These are phyloP conservation scores for Phyllosticta citrichinensis DNA, from an alignment of 2,329 filamentous ascomycete species.

Conservation along the genomic window DNA sequence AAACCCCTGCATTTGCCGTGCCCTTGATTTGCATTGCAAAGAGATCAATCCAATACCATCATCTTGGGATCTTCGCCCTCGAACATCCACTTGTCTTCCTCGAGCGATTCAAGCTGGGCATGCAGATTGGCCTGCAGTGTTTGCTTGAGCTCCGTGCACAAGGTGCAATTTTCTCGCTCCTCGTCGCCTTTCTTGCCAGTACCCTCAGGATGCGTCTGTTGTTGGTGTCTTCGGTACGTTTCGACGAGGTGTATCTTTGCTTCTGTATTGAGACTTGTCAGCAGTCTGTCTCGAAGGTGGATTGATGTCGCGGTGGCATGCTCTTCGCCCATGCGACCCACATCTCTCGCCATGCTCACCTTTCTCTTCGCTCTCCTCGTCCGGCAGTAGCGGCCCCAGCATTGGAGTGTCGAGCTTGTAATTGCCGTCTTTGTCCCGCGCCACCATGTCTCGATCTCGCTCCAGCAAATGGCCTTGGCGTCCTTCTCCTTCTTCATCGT, in stretches of 20 bases:
- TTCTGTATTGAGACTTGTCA: conserved; percentile 15
- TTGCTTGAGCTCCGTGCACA: conserved; percentile 33
- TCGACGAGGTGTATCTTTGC: conserved; percentile 25
- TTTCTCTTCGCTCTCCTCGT: conserved; percentile 23
- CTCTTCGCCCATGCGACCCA: not conserved
- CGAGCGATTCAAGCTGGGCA: conserved; percentile 61
- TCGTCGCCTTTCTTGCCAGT: not conserved
- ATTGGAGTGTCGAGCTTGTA: conserved; percentile 4
- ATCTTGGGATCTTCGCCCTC: conserved; percentile 51
- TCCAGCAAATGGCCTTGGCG: conserved; percentile 11
- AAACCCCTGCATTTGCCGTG: not conserved
- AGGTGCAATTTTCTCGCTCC: not conserved
- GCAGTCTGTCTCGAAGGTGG: not conserved
- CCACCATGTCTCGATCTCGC: conserved; percentile 38
- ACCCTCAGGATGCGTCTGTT: conserved; percentile 21
- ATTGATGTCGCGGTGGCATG: not conserved
- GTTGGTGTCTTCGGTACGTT: conserved; percentile 22
- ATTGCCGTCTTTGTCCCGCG: conserved; percentile 38
- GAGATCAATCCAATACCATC: not conserved
- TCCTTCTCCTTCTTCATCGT: not conserved
- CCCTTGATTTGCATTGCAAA: not conserved
- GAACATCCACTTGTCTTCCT: conserved; percentile 89
- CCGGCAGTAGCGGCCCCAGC: not conserved
- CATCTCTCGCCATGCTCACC: conserved; percentile 7
- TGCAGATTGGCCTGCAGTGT: conserved; percentile 54